Evolutionary conservation across 2,329 filamentous ascomycete genomes (phyloP), one percentile per base, ranked within the genome.

Genomic region (Davidsoniella virescens): DNA sequence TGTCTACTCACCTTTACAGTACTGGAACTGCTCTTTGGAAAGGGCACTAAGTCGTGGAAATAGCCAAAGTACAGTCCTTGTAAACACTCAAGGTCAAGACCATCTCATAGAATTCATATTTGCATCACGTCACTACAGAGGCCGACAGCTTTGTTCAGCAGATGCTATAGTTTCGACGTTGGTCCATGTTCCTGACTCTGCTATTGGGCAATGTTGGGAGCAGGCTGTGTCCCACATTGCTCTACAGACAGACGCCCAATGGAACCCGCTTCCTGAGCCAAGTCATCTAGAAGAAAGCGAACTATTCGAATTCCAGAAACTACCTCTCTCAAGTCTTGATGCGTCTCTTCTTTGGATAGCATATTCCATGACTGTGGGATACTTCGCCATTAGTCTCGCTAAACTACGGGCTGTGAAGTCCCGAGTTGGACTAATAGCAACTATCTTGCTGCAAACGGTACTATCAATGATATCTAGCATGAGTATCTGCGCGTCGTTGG

Each of bases 111-210:
- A 50, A 17, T 43, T 29, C 2, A 25, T 50, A n/a, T 36, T 44
- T 18, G 25, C 39, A 26, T 23, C 47, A 23, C 47, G 38, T 12
- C 10, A 44, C 26, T 50, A 43, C 18, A 25, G 47, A 7, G 29
- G 47, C 17, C 26, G 47, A 4, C 47, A 39, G 8, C 18, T 50
- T 87, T 33, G 36, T 8, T 46, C 82, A 4, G 84, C 82, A 1
- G 84, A 90, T 65, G 82, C 84, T 2, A 68, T 90, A 4, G 84
- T 90, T 50, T 79, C 90, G 53, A 87, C 84, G 5, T 65, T 90
- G 5, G 73, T 88, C 53, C 81, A 87, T 59, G 74, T 74, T 37
- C 70, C 73, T 33, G 73, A 80, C 57, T 80, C 81, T 0, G 75
- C 72, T 1, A 68, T 85, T 5, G 81, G 77, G 25, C 67, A 67